Evolutionary conservation across 192 early-diverging fungal genomes (phyloP), one percentile per base, ranked within the genome.

Genomic region (Mortierella hygrophila): DNA sequence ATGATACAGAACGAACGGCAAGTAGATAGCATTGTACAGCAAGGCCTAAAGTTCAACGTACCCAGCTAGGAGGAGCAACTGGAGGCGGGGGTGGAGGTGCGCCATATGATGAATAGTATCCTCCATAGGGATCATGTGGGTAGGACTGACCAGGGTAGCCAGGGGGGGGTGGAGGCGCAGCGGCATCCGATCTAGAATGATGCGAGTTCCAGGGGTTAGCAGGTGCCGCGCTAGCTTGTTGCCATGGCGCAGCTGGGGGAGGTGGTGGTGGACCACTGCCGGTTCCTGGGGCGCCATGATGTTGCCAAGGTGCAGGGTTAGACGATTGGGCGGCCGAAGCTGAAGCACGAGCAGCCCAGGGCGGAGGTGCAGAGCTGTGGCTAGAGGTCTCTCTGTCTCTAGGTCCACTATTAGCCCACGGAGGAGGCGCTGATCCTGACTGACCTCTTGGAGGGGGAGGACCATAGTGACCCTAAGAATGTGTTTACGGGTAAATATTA

Each of bases 271-370:
- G 78, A 10, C 40, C 20, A 47, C 60, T 46, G 21, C 70, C 29
- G 29, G 80, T 81, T 72, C 82, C 85, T 63, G 73, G 72, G 44
- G 82, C 77, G 8, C 77, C 82, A 68, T 85, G 87, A 40, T 89
- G 87, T 10, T 83, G 79, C 86, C 82, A 88, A 70, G 89, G 82
- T 26, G 89, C 73, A 44, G 85, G 77, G 65, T 57, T 72, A 18
- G 82, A 49, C 23, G 86, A 42, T 23, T 70, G 72, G 18, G 81
- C 2, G 38, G 78, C 65, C 73, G 88, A 70, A 23, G 78, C 35
- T 40, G 89, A 32, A 42, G 82, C 70, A 18, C 72, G 74, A 54
- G 79, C 71, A 71, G 85, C 89, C 71, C 75, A 80, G 20, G 81
- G 77, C 10, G 82, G 73, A 55, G 88, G 83, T 63, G 73, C 82